Evolutionary conservation across 2,329 filamentous ascomycete genomes (phyloP).

Genomic region (Herpomyces periplanetae): DNA sequence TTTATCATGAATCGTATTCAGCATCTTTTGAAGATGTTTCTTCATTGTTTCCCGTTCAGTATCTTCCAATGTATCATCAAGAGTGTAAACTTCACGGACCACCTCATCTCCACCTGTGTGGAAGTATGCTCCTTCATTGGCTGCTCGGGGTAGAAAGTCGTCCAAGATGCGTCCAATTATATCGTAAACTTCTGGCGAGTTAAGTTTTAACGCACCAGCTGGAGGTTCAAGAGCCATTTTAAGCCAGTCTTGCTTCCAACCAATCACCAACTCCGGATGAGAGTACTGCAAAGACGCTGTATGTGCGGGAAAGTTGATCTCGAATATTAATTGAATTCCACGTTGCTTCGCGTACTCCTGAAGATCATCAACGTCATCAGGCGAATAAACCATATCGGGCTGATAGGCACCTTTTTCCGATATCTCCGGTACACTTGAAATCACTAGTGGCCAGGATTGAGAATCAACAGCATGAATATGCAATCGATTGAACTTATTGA

Average conservation of each 20-base stretch:
- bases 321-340: constrained; percentile 1
- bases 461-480: constrained; percentile 1
- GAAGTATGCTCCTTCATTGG: not conserved
- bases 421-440: constrained; percentile 1
- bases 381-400: not conserved
- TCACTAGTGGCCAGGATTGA: constrained; percentile 1
- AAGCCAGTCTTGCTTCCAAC: constrained; percentile 1
- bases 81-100: constrained; percentile 1
- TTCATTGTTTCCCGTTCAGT: constrained; percentile 1
- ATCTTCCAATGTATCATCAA: constrained; percentile 1
- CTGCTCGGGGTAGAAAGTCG: constrained; percentile 1
- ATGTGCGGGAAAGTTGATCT: constrained; percentile 1
- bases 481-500: constrained; percentile 1
- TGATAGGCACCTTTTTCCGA: constrained; percentile 1
- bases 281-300: constrained; percentile 1
- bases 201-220: constrained; percentile 1
- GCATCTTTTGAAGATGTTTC: constrained; percentile 1
- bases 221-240: constrained; percentile 1
- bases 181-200: constrained; percentile 1
- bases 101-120: constrained; percentile 1
- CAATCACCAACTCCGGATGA: constrained; percentile 1
- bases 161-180: constrained; percentile 1
- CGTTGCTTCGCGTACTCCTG: constrained; percentile 1
- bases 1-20: not conserved
- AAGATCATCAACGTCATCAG: constrained; percentile 1